Base-by-base conservation (phyloP, 768 basidiomycete genomes). In the Leccinellum rugosiceps region DNA sequence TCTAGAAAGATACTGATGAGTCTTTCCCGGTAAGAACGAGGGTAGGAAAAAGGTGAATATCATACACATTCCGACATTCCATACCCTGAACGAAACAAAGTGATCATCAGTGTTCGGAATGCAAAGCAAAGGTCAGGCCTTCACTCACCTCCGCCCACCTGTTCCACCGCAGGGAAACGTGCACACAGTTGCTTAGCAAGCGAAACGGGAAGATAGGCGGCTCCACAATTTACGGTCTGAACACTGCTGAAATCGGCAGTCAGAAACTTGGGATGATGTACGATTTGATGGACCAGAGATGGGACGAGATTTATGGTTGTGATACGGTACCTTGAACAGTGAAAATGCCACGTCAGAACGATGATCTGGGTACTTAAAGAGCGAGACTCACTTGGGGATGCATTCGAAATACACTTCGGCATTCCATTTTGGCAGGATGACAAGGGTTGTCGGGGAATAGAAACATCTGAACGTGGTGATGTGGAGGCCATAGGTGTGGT, bases 11-110 rank as follows among this genome's bases (percentile, higher is more conserved):
- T 19, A 35, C 46, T 4, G 59, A 50, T 62, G 6, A 53, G 51
- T 9, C 11, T 31, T n/a, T 4, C 23, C 8, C 50, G 19, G 30
- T 21, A 38, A 8, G 32, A 44, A 50, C 7, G 31, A 48, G 35
- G 44, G 45, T 30, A 14, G 19, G 11, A 41, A 41, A 19, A 2
- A 41, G 10, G 38, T 41, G n/a, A n/a, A 32, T 53, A 46, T 21
- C 72, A 52, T 65, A 87, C 86, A 51, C 69, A 69, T 77, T 88
- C 87, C 0, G 86, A 87, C 79, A 88, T 81, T 21, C 89, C 89
- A 62, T 88, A 90, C 0, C 86, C 87, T 86, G 55, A 19, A 7
- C 31, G 14, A 30, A 26, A 13, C 19, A 21, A 41, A 19, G n/a
- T 43, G 19, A 19, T 43, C 10, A 5, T 63, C 53, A 69, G 32